Conservation (phyloP, 2,329 filamentous ascomycete species). For the Penicillium thymicola region DNA sequence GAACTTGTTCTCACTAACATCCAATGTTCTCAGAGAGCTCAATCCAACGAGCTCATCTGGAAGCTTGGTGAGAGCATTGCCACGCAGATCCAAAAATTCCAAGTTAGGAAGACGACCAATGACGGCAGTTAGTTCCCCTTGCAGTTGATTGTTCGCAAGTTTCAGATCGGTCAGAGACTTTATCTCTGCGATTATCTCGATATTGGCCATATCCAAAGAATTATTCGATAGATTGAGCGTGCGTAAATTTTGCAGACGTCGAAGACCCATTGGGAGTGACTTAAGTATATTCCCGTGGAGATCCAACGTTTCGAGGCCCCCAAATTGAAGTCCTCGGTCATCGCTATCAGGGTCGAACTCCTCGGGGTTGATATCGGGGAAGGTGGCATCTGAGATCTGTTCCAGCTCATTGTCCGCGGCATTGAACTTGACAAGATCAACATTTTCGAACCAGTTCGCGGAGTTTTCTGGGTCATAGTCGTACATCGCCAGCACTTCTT, state of each 20-base stretch:
- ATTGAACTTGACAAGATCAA: conserved; percentile 79
- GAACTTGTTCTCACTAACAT: conserved; percentile 76
- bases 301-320: conserved; percentile 74
- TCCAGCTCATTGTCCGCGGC: conserved; percentile 88
- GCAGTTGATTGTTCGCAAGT: conserved; percentile 72
- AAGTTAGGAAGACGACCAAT: conserved; percentile 65
- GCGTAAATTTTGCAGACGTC: conserved; percentile 69
- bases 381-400: conserved; percentile 67
- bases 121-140: conserved; percentile 63
- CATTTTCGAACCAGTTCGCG: conserved; percentile 82
- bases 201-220: conserved; percentile 66
- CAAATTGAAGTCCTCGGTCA: conserved; percentile 70
- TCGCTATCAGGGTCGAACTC: conserved; percentile 64
- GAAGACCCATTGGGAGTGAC: conserved; percentile 70
- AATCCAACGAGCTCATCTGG: conserved; percentile 67
- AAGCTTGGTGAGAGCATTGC: conserved; percentile 71
- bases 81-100: conserved; percentile 76
- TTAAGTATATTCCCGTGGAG: conserved; percentile 79
- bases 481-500: conserved; percentile 87
- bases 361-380: conserved; percentile 66
- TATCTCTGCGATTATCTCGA: conserved; percentile 74
- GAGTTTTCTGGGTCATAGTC: conserved; percentile 65
- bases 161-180: conserved; percentile 72
- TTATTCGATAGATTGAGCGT: conserved; percentile 85
- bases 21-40: conserved; percentile 67